Evolutionary conservation across 257 asterid genomes (phyloP), one percentile per base, ranked within the genome.

Genomic region (Salvia splendens): DNA sequence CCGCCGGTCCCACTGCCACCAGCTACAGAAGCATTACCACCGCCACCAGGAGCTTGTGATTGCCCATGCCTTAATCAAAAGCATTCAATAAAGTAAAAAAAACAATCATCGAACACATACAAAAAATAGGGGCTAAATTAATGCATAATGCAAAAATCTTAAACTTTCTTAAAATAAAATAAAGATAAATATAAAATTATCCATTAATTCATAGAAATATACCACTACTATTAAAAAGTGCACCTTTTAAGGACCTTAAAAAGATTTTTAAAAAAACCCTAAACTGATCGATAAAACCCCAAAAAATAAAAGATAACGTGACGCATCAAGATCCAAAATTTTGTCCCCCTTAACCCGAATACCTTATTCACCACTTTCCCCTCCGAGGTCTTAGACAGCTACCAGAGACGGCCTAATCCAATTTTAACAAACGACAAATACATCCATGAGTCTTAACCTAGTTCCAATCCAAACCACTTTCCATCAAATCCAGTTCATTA

Each of bases 1-100:
- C 75, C 87, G 14, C 56, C 81, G 10, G 11, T 40, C 2, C 78
- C 82, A 32, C 59, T 65, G 8, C 45, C 65, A 1, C 24, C 55
- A 5, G 0, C 73, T 58, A 10, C 81, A 12, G 81, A 80, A 11
- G 41, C 51, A 1, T 68, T 67, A 9, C 79, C 70, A 5, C 80
- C 82, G 4, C 73, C 84, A 14, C 41, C 79, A 59, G 88, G 87
- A 59, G 78, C 84, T 77, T 88, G 92, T 1, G 85, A 67, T n/a
- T 81, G 95, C 54, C 78, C 94, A 76, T 70, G 77, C 75, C 96
- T 94, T 68, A 24, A 68, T 43, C 17, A 76, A 41, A 52, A 52
- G 49, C 38, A 61, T 38, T 32, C 33, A 72, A 42, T 45, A 32
- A 56, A 59, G 40, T 47, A 58, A 6, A 53, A 49, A 55, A 50